Evolutionary conservation across 2,329 filamentous ascomycete genomes (phyloP), one percentile per base, ranked within the genome.

Genomic region (Plectosphaerella sp.): DNA sequence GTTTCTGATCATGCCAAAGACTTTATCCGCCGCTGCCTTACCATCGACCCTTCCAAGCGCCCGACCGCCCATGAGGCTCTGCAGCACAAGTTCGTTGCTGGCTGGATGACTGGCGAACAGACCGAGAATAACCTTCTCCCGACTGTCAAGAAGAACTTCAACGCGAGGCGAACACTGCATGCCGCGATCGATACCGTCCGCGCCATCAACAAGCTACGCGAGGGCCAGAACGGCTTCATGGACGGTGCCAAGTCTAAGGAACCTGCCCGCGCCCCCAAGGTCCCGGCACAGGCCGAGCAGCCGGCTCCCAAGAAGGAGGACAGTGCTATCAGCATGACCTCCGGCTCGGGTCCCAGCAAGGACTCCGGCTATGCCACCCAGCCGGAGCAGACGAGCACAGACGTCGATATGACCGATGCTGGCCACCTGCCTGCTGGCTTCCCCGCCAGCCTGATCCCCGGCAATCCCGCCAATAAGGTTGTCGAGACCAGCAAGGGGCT

Each of bases 11-110:
- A 84, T 47, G 89, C 93, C 42, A 89, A 95, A 63, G 89, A 96
- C 61, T 99, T 99, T 71, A 96, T 99, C 73, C 85, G 87, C 61
- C 82, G 85, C 57, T 99, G 94, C 67, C 78, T 99, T 51, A 97
- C 94, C 39, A 88, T 97, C 65, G 92, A 97, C 66, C 89, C 92
- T 2, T 81, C 81, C 53, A 82, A 85, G 60, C 89, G 94, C 61
- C 94, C 97, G 82, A 97, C 93, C 2, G 88, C 93, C 9, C 91
- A 97, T 70, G 89, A 86, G 64, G 84, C 84, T 24, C 77, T 88
- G 33, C 79, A 82, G 57, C 84, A 88, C 61, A 77, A 82, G 39
- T 88, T 88, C 67, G 78, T 87, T 14, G 77, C 80, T 7, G 79
- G 77, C 51, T 77, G 73, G 61, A 72, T 75, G 37, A 65, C 71